These are phyloP conservation scores for Pseudogymnoascus sp. DNA, from an alignment of 2,329 filamentous ascomycete species.

Conservation along the genomic window DNA sequence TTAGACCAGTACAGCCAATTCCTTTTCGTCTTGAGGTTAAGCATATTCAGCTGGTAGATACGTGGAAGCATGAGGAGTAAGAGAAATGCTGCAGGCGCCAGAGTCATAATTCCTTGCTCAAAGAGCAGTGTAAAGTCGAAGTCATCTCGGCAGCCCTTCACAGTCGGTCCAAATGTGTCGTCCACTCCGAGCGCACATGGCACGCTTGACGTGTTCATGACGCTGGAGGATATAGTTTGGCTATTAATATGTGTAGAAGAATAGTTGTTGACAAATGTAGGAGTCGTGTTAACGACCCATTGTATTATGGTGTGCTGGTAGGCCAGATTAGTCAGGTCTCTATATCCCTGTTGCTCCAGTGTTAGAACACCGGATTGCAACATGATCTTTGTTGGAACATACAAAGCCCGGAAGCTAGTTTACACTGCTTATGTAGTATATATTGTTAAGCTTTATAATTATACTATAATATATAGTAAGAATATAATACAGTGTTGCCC, in stretches of 20 bases:
- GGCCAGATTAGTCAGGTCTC: too few relatives aligned
- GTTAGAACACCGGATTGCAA: too few relatives aligned
- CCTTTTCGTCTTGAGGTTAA: not conserved
- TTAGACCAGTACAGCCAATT: constrained; percentile 3
- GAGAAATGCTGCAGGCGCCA: not conserved
- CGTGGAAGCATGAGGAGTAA: not conserved
- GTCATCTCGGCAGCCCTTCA: constrained; percentile 21
- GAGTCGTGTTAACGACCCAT: not conserved
- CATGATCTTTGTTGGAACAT: too few relatives aligned
- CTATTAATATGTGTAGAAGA: not conserved
- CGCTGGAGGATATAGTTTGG: not conserved
- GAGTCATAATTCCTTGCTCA: constrained; percentile 21
- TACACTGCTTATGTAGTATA: too few relatives aligned
- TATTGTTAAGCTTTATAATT: too few relatives aligned
- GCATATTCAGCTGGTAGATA: not conserved
- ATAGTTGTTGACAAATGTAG: not conserved
- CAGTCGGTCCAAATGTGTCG: constrained; percentile 23
- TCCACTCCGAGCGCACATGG: constrained; percentile 10
- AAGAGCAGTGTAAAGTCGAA: constrained; percentile 29
- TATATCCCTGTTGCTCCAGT: too few relatives aligned
- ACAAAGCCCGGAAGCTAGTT: too few relatives aligned
- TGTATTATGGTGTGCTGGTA: too few relatives aligned
- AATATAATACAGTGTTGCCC: too few relatives aligned
- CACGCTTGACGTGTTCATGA: constrained; percentile 1
- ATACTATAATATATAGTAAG: too few relatives aligned